These are phyloP conservation scores for Saccharomyces mikatae DNA, from an alignment of 805 yeast genomes.

Conservation along the genomic window DNA sequence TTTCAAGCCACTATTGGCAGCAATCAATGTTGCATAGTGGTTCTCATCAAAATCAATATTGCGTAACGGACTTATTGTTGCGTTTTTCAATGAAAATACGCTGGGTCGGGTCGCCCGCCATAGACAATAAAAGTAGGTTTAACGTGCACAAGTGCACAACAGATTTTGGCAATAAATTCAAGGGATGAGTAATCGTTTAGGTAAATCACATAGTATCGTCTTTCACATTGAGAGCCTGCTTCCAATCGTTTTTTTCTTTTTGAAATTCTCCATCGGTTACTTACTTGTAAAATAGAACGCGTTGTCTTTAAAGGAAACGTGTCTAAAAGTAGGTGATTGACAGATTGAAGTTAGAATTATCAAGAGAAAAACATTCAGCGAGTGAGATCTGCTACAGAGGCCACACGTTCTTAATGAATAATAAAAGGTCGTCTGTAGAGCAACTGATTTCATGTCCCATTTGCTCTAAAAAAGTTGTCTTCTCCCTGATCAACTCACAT, in stretches of 20 bases:
- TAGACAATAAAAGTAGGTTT: background rate
- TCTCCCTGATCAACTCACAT: conserved; percentile 24
- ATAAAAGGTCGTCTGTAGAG: conserved; percentile 7
- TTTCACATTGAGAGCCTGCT: background rate
- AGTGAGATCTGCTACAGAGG: background rate
- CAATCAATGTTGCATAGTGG: background rate
- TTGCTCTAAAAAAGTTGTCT: conserved; percentile 22
- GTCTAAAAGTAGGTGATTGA: background rate
- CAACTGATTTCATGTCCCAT: conserved; percentile 28
- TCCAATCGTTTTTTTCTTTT: background rate
- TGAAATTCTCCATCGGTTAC: background rate
- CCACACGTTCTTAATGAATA: background rate
- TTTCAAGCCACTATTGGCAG: background rate
- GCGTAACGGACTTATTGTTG: background rate
- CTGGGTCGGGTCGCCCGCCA: background rate
- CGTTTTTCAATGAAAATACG: background rate
- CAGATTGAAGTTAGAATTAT: background rate
- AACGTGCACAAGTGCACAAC: background rate
- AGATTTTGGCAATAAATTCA: background rate
- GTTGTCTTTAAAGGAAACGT: background rate
- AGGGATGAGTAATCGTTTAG: background rate
- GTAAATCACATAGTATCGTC: background rate
- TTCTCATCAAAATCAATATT: background rate
- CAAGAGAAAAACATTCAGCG: background rate
- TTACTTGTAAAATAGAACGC: background rate